Percentiles rank a stretch among this genome's conserved stretches.
Conservation (phyloP, 2,329 filamentous ascomycete species). For the Lasiodiplodia gonubiensis region DNA sequence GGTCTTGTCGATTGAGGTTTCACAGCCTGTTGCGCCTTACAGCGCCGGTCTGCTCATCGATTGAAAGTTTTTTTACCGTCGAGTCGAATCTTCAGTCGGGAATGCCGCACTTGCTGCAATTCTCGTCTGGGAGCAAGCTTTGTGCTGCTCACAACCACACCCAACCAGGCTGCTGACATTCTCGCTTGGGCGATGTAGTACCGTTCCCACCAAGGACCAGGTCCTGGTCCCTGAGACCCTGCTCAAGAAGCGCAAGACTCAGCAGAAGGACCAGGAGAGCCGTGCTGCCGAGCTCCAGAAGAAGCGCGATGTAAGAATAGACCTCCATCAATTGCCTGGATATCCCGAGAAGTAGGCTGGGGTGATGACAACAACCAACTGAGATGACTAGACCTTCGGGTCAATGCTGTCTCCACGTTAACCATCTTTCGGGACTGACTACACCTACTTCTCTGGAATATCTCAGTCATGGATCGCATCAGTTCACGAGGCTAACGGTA, state of each 20-base stretch:
- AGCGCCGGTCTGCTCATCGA: conserved; percentile 66
- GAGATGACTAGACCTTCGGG: conserved; percentile 86
- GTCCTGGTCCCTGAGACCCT: conserved; percentile 98
- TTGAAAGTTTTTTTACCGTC: conserved; percentile 70
- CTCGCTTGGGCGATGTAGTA: conserved; percentile 60
- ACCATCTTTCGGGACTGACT: conserved; percentile 99
- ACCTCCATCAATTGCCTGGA: not conserved
- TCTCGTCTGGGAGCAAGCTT: conserved; percentile 80
- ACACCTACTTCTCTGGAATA: conserved; percentile 40
- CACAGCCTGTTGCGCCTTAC: conserved; percentile 34
- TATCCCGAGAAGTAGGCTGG: conserved; percentile 42
- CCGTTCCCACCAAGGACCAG: conserved; percentile 92
- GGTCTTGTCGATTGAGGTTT: conserved; percentile 80
- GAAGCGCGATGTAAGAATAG: conserved; percentile 79
- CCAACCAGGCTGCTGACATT: conserved; percentile 59
- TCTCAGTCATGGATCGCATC: conserved; percentile 35
- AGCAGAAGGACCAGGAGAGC: conserved; percentile 98
- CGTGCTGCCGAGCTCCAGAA: conserved; percentile 78
- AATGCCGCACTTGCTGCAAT: conserved; percentile 94
- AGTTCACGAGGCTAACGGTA: conserved; percentile 42
- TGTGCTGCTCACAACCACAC: conserved; percentile 60
- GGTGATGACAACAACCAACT: conserved; percentile 89
- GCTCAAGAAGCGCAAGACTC: conserved; percentile 99
- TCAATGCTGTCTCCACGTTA: conserved; percentile 98
- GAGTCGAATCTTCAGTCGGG: conserved; percentile 82